These are phyloP conservation scores for Mucor saturninus DNA, from an alignment of 371 early-diverging fungal species.

Conservation along the genomic window DNA sequence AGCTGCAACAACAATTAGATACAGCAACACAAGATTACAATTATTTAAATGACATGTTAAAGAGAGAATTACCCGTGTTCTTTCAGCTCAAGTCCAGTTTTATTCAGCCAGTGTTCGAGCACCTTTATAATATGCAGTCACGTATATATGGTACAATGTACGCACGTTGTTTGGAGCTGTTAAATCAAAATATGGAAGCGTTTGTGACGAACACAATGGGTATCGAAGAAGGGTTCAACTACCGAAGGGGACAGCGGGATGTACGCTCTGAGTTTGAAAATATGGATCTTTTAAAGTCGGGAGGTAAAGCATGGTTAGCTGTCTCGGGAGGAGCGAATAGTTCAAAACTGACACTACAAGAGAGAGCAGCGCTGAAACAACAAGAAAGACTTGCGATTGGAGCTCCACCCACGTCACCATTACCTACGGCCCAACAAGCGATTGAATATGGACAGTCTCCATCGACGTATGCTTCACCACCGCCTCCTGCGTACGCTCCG, in stretches of 20 bases:
- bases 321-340: slow-evolving; percentile 40
- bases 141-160: slow-evolving; percentile 61
- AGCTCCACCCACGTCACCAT: not conserved
- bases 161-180: slow-evolving; percentile 50
- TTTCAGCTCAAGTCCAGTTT: slow-evolving; percentile 57
- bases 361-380: slow-evolving; percentile 29
- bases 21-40: slow-evolving; percentile 77
- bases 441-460: not conserved
- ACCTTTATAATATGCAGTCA: slow-evolving; percentile 70
- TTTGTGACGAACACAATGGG: slow-evolving; percentile 41
- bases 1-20: slow-evolving; percentile 65
- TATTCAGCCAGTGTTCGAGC: slow-evolving; percentile 75
- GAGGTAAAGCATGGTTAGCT: slow-evolving; percentile 47
- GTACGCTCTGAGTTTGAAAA: slow-evolving; percentile 40
- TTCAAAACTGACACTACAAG: slow-evolving; percentile 36
- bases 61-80: slow-evolving; percentile 70
- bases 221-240: slow-evolving; percentile 38
- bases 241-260: slow-evolving; percentile 28
- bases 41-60: slow-evolving; percentile 66
- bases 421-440: not conserved
- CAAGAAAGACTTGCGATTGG: slow-evolving; percentile 3
- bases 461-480: slow-evolving; percentile 2
- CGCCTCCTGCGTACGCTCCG: slow-evolving; percentile 28
- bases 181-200: slow-evolving; percentile 35
- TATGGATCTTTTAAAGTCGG: slow-evolving; percentile 40